phyloP scores from a whole-genome alignment of 495 filamentous ascomycete species.

The Trichoderma asperelloides region DNA sequence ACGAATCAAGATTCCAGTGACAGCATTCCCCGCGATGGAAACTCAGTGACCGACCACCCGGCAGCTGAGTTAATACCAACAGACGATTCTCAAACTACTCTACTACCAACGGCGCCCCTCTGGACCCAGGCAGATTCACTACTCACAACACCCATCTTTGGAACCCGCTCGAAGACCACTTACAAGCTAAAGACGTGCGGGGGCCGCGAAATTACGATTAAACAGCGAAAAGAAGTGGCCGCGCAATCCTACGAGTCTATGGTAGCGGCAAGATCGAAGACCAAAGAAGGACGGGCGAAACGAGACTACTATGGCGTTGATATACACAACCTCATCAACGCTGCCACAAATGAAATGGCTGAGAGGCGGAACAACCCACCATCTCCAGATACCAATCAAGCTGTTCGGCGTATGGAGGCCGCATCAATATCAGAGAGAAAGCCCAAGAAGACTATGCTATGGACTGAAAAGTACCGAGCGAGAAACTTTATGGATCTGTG shows the following conservation, averaged over 20 bases:
- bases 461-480: constrained; percentile 89
- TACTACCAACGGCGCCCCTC: neutral
- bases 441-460: constrained; percentile 47
- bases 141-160: constrained; percentile 13
- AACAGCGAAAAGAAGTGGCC: constrained; percentile 36
- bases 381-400: constrained; percentile 16
- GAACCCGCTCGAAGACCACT: constrained; percentile 15
- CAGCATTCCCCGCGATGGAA: neutral
- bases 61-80: constrained; percentile 12
- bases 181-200: constrained; percentile 55
- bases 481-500: constrained; percentile 85
- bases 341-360: constrained; percentile 43
- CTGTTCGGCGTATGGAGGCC: constrained; percentile 28
- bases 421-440: constrained; percentile 29
- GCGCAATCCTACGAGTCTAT: constrained; percentile 56
- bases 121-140: constrained; percentile 9
- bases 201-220: constrained; percentile 51
- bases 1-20: neutral
- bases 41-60: constrained; percentile 6
- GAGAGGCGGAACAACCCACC: constrained; percentile 13
- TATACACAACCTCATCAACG: constrained; percentile 71
- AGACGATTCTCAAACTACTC: neutral
- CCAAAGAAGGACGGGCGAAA: constrained; percentile 60
- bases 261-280: constrained; percentile 58
- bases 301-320: constrained; percentile 87